Base-by-base conservation (phyloP, 306 rosid species). In the Rosa persica region DNA sequence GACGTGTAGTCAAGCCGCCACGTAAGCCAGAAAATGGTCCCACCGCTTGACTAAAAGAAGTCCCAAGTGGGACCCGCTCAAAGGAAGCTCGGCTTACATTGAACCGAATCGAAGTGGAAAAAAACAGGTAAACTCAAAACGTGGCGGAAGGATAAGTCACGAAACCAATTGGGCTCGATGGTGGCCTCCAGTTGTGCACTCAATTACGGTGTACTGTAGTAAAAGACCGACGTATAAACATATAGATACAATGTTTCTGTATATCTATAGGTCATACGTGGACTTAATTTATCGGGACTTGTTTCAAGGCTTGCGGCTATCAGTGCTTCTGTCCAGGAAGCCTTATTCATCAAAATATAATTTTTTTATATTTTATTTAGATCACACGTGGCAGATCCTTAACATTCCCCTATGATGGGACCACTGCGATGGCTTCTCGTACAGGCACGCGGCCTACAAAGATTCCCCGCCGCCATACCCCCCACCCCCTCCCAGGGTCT, bases 391-490 rank as follows among this genome's bases (percentile, higher is more conserved):
- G 85, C 89, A 64, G 25, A 3, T 78, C 47, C 46, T 77, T 73
- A 91, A 89, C 85, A 84, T 27, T 9, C 77, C 23, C 12, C 13
- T 15, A 8, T 38, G 1, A 64, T 78, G 78, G 89, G 97, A 89
- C 98, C 97, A 85, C 87, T 34, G 12, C 0, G 73, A 78, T 67
- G 87, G 86, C 84, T 89, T 87, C 81, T 42, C 79, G 70, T 77
- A 47, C 17, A 36, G 83, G 80, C 97, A 90, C 96, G 93, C 90
- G 91, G 83, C 94, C 86, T 82, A 78, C 91, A 82, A 81, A 86
- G 88, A 87, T 90, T 86, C 96, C 94, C 92, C 96, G 99, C 99
- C 96, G 99, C 96, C 99, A 93, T 76, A 54, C 81, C 77, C 74
- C 13, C 74, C 38, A 17, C 13, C 40, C 58, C 62, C 60, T 61